Evolutionary conservation across 371 early-diverging fungal genomes (phyloP), one percentile per base, ranked within the genome.

Genomic region (Dichotomocladium elegans): DNA sequence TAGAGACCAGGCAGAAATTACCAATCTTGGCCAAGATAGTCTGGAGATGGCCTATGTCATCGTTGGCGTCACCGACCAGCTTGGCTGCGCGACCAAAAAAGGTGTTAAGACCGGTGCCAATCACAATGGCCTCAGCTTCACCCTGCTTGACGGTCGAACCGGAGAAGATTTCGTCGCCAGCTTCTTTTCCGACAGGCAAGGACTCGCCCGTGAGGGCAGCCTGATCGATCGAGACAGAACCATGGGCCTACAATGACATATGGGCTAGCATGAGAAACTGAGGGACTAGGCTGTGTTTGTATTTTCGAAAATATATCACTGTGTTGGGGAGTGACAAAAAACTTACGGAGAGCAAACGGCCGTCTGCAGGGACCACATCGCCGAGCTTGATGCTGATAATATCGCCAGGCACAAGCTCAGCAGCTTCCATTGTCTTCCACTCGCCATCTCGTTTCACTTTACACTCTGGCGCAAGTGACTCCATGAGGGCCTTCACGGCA

Each of bases 41-140:
- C 68, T 95, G 93, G 74, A 95, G 82, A 48, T 93, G 96, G n/a
- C 93, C 90, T 57, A 87, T 84, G 69, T 92, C 91, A 47, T 89
- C 87, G 58, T 80, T 81, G 52, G 90, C 83, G 43, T 82, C 75
- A 42, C 87, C 81, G 37, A 94, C 92, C 11, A 89, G 82, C 63
- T 83, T 78, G 58, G 91, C 92, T 53, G 94, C 93, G 58, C 86
- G 86, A 55, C 96, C 96, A 57, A 95, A 90, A 72, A 90, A 92
- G 28, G 96, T 95, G 69, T 86, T 83, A 55, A 80, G 54, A 41
- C 94, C 94, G 41, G 93, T 94, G 55, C 81, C 82, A 41, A 91
- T 90, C 42, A 94, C 91, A 19, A 94, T 77, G 33, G 92, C 94
- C 63, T 80, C 80, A 41, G 91, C 92, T 70, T 93, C 91, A 57